Percentiles rank a stretch among this genome's conserved stretches.
Evolutionary conservation across 345 rosid species (phyloP).

Genomic region (Hypericum androsaemum): DNA sequence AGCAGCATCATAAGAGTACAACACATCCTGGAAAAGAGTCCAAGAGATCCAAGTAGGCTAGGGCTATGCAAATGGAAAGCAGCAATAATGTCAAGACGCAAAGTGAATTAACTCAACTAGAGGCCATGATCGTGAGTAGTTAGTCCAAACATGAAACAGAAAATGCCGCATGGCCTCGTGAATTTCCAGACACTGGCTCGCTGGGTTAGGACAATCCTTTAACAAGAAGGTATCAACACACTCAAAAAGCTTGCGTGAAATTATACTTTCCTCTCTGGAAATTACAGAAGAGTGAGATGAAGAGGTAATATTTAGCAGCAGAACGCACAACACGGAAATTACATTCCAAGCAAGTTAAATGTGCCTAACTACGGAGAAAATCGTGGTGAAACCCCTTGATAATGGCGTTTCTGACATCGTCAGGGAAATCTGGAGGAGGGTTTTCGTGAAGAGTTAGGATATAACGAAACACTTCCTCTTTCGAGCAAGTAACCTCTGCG

Average conservation of each 20-base stretch:
- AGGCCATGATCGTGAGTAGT: conserved; percentile 64
- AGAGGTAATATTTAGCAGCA: conserved; percentile 12
- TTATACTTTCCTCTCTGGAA: conserved; percentile 85
- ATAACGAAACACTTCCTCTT: conserved; percentile 67
- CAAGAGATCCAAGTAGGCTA: conserved; percentile 4
- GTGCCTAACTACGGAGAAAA: conserved; percentile 66
- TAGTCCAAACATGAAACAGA: conserved; percentile 59
- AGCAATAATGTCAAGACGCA: conserved; percentile 2
- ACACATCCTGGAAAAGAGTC: conserved; percentile 49
- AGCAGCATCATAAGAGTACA: conserved; percentile 60
- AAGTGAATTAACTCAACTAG: conserved; percentile 44
- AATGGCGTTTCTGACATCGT: conserved; percentile 50
- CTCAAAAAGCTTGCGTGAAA: conserved; percentile 80
- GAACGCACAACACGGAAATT: background rate
- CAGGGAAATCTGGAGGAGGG: conserved; percentile 79
- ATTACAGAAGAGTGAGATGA: conserved; percentile 2
- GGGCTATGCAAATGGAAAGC: background rate
- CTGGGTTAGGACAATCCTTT: conserved; percentile 85
- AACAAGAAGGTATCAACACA: conserved; percentile 64
- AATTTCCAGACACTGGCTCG: conserved; percentile 51
- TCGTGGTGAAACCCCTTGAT: conserved; percentile 51
- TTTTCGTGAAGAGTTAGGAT: conserved; percentile 69
- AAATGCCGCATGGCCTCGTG: conserved; percentile 51
- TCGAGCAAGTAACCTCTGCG: conserved; percentile 41
- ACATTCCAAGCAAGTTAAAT: conserved; percentile 1